These are phyloP conservation scores for Fraxinus ornus DNA, from an alignment of 305 asterid species.

Conservation along the genomic window DNA sequence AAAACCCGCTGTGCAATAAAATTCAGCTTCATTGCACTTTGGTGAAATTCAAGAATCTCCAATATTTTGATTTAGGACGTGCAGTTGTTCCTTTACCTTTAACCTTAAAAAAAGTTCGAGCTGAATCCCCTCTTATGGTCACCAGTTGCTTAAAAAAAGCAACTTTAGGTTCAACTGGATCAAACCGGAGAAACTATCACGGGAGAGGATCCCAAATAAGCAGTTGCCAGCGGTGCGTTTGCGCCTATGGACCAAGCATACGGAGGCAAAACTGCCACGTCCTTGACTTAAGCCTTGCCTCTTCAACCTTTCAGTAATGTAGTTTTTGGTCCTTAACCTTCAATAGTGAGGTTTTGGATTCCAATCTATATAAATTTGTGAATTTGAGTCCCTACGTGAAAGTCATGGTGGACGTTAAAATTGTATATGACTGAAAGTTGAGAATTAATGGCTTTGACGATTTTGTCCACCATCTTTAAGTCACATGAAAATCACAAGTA, in stretches of 20 bases:
- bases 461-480: too few relatives aligned
- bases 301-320: not conserved
- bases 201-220: conserved; percentile 5
- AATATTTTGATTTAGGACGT: not conserved
- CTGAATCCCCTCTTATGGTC: not conserved
- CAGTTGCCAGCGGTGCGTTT: too few relatives aligned
- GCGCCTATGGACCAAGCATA: not conserved
- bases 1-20: conserved; percentile 25
- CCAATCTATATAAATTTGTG: too few relatives aligned
- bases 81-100: not conserved
- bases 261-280: not conserved
- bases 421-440: too few relatives aligned
- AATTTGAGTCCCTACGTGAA: too few relatives aligned
- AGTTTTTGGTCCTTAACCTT: not conserved
- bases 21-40: conserved; percentile 35
- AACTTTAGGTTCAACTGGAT: conserved; percentile 15
- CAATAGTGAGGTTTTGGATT: too few relatives aligned
- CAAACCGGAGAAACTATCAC: conserved; percentile 3
- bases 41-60: not conserved
- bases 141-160: not conserved
- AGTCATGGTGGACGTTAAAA: too few relatives aligned
- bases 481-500: too few relatives aligned
- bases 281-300: not conserved
- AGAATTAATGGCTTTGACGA: too few relatives aligned
- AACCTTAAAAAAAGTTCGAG: not conserved